Evolutionary conservation across 495 filamentous ascomycete genomes (phyloP).

Genomic region (Podospora appendiculata): DNA sequence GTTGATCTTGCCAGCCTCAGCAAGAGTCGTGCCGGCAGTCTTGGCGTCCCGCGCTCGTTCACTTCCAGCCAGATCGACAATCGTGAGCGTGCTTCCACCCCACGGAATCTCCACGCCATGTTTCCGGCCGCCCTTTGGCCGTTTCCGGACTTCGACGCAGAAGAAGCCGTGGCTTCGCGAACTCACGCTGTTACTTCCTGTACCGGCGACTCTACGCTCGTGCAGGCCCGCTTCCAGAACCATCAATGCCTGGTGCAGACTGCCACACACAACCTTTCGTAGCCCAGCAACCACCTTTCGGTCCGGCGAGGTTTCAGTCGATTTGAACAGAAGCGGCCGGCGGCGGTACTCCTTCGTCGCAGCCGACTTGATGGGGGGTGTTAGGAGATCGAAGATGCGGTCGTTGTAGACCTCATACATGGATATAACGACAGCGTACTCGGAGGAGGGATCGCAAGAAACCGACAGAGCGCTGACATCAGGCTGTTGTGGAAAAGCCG

Average conservation of each 20-base stretch:
- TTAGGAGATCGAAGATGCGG: slow-evolving; percentile 88
- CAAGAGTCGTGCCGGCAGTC: slow-evolving; percentile 84
- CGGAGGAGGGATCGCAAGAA: slow-evolving; percentile 59
- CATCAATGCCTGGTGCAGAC: slow-evolving; percentile 76
- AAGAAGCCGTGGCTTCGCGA: slow-evolving; percentile 95
- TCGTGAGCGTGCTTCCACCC: slow-evolving; percentile 73
- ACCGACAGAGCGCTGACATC: slow-evolving; percentile 64
- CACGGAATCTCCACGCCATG: slow-evolving; percentile 47
- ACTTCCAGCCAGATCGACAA: slow-evolving; percentile 91
- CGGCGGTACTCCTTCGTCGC: slow-evolving; percentile 61
- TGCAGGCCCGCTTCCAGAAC: slow-evolving; percentile 85
- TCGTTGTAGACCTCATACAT: slow-evolving; percentile 99
- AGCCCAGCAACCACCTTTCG: slow-evolving; percentile 88
- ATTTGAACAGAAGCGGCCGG: slow-evolving; percentile 77
- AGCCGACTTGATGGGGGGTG: slow-evolving; percentile 39
- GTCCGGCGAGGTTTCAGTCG: slow-evolving; percentile 74
- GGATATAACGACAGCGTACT: slow-evolving; percentile 83
- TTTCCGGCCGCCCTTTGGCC: slow-evolving; percentile 42
- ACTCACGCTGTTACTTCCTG: slow-evolving; percentile 79
- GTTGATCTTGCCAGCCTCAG: slow-evolving; percentile 96
- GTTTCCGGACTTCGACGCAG: slow-evolving; percentile 87
- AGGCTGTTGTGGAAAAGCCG: slow-evolving; percentile 60
- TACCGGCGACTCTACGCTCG: slow-evolving; percentile 82
- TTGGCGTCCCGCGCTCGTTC: slow-evolving; percentile 90
- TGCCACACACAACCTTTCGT: slow-evolving; percentile 82